Percentiles rank a stretch among this genome's conserved stretches.
Evolutionary conservation across 345 rosid species (phyloP).

Genomic region (Brassica incana): DNA sequence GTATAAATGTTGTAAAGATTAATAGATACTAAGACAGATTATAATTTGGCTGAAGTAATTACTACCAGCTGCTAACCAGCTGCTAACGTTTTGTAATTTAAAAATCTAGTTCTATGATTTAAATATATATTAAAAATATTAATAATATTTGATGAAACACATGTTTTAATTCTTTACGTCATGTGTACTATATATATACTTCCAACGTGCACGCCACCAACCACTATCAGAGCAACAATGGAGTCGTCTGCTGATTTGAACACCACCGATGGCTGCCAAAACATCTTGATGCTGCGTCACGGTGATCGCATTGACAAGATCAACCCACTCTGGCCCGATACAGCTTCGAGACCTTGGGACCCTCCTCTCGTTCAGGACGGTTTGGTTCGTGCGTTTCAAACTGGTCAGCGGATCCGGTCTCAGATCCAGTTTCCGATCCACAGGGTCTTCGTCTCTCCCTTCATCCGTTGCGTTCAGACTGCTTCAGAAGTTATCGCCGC

Average conservation of each 20-base stretch:
- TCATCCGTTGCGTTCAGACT: conserved; percentile 79
- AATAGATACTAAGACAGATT: background rate
- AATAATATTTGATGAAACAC: background rate
- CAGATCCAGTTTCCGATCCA: conserved; percentile 63
- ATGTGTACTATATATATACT: background rate
- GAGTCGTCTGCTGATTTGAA: background rate
- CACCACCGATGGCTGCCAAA: conserved; percentile 35
- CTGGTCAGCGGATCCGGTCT: conserved; percentile 47
- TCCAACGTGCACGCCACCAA: conserved; percentile 12
- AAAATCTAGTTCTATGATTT: too few relatives aligned
- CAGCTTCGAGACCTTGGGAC: conserved; percentile 74
- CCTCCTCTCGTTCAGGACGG: conserved; percentile 64
- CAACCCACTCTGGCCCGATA: conserved; percentile 50
- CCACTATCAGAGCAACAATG: conserved; percentile 23
- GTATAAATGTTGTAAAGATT: background rate
- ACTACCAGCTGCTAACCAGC: too few relatives aligned
- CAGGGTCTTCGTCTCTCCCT: conserved; percentile 77
- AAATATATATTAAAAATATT: too few relatives aligned
- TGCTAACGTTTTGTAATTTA: too few relatives aligned
- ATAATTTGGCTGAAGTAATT: background rate
- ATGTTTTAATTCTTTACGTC: background rate
- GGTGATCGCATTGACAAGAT: conserved; percentile 72
- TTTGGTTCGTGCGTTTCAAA: conserved; percentile 45
- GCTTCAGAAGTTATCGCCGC: conserved; percentile 58
- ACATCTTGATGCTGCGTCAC: conserved; percentile 78